Evolutionary conservation across 495 filamentous ascomycete genomes (phyloP).

Genomic region (Penicillium argentinense): DNA sequence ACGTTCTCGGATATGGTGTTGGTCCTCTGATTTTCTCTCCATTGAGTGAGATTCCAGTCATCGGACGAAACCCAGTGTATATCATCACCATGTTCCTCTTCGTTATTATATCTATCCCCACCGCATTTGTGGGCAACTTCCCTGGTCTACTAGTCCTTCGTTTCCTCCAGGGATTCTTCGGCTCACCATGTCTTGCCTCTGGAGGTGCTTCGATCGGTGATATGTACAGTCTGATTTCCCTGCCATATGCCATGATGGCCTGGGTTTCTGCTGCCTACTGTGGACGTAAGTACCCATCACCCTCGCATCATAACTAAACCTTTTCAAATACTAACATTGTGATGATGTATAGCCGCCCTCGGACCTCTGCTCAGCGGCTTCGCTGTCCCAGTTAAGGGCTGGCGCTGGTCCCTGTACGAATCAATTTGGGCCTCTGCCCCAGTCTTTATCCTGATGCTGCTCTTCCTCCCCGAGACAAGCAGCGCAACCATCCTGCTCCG

Average conservation of each 20-base stretch:
- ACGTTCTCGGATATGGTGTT: constrained; percentile 51
- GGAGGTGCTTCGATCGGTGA: constrained; percentile 57
- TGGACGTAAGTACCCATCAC: constrained; percentile 36
- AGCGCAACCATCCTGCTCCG: constrained; percentile 57
- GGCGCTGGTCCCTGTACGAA: constrained; percentile 57
- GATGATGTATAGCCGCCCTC: constrained; percentile 43
- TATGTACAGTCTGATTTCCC: constrained; percentile 52
- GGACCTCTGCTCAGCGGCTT: constrained; percentile 66
- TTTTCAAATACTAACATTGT: constrained; percentile 36
- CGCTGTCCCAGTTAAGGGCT: constrained; percentile 53
- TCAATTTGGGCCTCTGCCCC: constrained; percentile 46
- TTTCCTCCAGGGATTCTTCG: constrained; percentile 57
- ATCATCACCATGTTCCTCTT: constrained; percentile 52
- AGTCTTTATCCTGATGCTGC: constrained; percentile 51
- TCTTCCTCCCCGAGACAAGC: constrained; percentile 58
- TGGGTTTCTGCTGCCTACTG: constrained; percentile 53
- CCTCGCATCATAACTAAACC: no score
- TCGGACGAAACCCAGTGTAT: constrained; percentile 53
- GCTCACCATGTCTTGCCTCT: constrained; percentile 50
- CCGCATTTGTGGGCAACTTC: constrained; percentile 49
- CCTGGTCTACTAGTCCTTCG: constrained; percentile 49
- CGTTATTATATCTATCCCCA: constrained; percentile 48
- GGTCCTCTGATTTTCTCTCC: constrained; percentile 51
- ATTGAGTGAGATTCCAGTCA: constrained; percentile 48
- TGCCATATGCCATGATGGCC: constrained; percentile 53